Conservation (phyloP, 805 yeast genomes). For the Starmerella bombicola region DNA sequence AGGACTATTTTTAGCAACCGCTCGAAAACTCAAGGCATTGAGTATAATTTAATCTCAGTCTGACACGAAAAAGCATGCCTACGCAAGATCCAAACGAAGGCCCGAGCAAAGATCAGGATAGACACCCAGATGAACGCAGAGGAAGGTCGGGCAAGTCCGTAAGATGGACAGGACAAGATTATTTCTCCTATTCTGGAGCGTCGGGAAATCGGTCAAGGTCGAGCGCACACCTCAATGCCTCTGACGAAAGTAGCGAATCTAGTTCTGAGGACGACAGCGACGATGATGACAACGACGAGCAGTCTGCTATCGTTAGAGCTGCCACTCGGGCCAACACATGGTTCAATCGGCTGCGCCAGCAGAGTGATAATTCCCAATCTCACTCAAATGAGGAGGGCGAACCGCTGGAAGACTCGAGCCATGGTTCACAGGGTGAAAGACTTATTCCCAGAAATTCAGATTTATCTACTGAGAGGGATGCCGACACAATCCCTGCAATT, state of each 20-base stretch:
- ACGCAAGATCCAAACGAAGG: too few species aligned
- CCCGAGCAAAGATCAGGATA: too few species aligned
- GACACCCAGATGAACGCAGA: not conserved
- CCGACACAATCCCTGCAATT: conserved; percentile 4
- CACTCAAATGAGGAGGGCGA: not conserved
- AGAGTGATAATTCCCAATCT: not conserved
- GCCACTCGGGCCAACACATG: conserved; percentile 21
- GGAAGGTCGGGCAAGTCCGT: conserved; percentile 11
- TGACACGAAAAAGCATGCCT: too few species aligned
- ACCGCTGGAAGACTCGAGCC: not conserved
- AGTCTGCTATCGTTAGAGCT: conserved; percentile 8
- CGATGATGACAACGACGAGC: conserved; percentile 9
- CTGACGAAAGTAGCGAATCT: not conserved
- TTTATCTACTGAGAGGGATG: not conserved
- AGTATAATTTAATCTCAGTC: too few species aligned
- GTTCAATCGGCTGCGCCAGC: conserved; percentile 18
- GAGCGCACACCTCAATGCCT: not conserved
- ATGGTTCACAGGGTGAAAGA: not conserved
- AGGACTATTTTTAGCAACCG: too few species aligned
- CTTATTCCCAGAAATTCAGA: conserved; percentile 9
- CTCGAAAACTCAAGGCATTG: too few species aligned
- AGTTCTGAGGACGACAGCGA: conserved; percentile 1
- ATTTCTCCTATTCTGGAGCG: conserved; percentile 16
- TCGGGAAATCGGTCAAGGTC: conserved; percentile 10
- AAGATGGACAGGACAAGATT: conserved; percentile 16